A percentile compares a stretch with the other conserved stretches of the same genome.
These are phyloP conservation scores for Coemansia sp. DNA, from an alignment of 192 early-diverging fungal species.

Conservation along the genomic window DNA sequence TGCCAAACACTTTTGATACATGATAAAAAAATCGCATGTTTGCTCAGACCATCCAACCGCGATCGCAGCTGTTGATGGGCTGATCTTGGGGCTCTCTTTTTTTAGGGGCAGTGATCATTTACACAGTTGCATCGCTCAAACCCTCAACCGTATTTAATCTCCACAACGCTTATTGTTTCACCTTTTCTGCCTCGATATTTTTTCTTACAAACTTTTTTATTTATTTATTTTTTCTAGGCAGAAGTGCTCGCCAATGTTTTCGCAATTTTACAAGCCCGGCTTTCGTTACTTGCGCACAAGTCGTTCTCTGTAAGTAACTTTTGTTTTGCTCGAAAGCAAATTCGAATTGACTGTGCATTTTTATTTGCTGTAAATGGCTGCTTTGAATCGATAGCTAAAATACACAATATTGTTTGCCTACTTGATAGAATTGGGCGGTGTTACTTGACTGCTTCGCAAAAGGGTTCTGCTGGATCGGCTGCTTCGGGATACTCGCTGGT, in stretches of 20 bases:
- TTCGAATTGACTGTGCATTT: background rate
- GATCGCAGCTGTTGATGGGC: too few species aligned
- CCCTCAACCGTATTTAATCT: background rate
- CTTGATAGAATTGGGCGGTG: conserved; percentile 5
- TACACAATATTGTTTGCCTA: background rate
- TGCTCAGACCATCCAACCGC: too few species aligned
- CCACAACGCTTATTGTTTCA: background rate
- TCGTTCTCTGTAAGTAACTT: conserved; percentile 6
- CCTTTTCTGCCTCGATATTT: background rate
- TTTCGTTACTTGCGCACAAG: background rate
- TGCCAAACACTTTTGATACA: too few species aligned
- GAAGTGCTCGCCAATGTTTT: conserved; percentile 7
- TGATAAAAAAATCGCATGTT: too few species aligned
- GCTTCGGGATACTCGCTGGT: conserved; percentile 7
- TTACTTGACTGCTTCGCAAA: conserved; percentile 2
- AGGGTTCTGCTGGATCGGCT: background rate
- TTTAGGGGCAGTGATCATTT: too few species aligned
- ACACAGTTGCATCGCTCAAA: background rate
- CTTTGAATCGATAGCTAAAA: background rate
- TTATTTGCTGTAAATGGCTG: background rate
- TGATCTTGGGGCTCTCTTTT: too few species aligned
- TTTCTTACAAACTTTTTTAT: background rate
- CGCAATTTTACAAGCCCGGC: background rate
- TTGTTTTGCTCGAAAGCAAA: background rate
- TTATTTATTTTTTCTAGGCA: conserved; percentile 2